Base-by-base conservation (phyloP, 2,329 filamentous ascomycete genomes). In the Botryosphaeria dothidea region DNA sequence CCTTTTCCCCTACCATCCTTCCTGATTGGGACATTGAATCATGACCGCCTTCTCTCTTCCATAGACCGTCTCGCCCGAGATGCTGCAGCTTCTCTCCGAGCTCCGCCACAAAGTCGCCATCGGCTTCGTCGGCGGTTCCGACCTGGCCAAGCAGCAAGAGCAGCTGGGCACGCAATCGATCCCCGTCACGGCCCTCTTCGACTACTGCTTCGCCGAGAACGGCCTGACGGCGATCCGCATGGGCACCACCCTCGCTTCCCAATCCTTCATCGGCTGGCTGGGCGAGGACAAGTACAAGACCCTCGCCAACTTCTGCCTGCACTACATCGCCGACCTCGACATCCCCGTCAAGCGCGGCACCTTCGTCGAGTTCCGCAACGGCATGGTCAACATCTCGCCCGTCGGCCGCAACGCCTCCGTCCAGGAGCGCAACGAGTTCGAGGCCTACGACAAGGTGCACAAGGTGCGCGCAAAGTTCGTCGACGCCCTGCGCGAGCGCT, bases 151-250 rank as follows among this genome's bases (percentile, higher is more conserved):
- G 84, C 95, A 98, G 81, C 92, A 98, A 80, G 95, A 98, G 80
- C 94, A 98, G 82, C 87, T 98, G 67, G 93, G 93, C 77, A 85
- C 87, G 3, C 77, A 86, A 27, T 81, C 85, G 65, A 85, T 90
- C 71, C 78, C 83, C 71, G 94, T 98, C 67, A 93, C 89, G 61
- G 84, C 87, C 67, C 88, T 98, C 73, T 99, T 99, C 84, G 95
- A 99, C 84, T 99, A 92, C 83, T 95, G 91, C 86, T 99, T 99
- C 83, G 84, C 93, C 66, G 95, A 99, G 83, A 99, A 99, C 81
- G 95, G 95, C 11, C 87, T 99, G 71, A 96, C 91, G 1, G 95
- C 94, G 48, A 96, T 86, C 85, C 92, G 93, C 75, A 81, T 93
- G 74, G 95, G 94, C 72, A 80, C 89, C 77, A 84, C 86, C 64